phyloP scores from a whole-genome alignment of 805 yeast genomes.

The Lachancea thermotolerans region DNA sequence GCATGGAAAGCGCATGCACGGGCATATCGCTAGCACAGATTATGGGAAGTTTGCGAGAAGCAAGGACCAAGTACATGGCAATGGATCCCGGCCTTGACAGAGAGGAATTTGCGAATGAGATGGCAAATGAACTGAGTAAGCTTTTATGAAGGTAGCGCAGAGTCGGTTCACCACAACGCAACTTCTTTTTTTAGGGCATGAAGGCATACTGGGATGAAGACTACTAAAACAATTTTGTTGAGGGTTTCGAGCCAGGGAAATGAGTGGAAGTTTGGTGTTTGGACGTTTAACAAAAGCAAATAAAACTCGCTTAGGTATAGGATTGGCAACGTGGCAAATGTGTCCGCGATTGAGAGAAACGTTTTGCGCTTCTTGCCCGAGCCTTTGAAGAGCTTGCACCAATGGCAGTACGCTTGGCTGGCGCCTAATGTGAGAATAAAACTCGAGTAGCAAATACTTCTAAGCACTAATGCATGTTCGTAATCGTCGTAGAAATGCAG shows the following conservation, averaged over 20 bases:
- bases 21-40: conserved; percentile 8
- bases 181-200: conserved; percentile 18
- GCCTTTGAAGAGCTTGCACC: conserved; percentile 23
- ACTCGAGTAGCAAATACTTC: conserved; percentile 26
- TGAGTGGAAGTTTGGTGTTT: conserved; percentile 23
- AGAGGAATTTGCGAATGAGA: conserved; percentile 16
- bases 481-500: conserved; percentile 30
- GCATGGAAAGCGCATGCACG: background rate
- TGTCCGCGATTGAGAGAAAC: conserved; percentile 16
- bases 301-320: conserved; percentile 28
- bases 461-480: conserved; percentile 28
- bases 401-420: conserved; percentile 26
- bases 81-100: conserved; percentile 13
- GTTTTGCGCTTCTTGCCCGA: conserved; percentile 8
- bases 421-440: conserved; percentile 23
- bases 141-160: no score
- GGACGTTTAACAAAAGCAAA: conserved; percentile 23
- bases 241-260: conserved; percentile 19
- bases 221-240: conserved; percentile 21
- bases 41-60: conserved; percentile 15
- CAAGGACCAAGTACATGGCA: conserved; percentile 14
- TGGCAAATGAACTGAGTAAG: conserved; percentile 19
- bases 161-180: background rate
- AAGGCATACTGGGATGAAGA: conserved; percentile 25
- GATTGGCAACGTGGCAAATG: conserved; percentile 19